Evolutionary conservation across 2,329 filamentous ascomycete genomes (phyloP).

Genomic region (Pyricularia sp.): DNA sequence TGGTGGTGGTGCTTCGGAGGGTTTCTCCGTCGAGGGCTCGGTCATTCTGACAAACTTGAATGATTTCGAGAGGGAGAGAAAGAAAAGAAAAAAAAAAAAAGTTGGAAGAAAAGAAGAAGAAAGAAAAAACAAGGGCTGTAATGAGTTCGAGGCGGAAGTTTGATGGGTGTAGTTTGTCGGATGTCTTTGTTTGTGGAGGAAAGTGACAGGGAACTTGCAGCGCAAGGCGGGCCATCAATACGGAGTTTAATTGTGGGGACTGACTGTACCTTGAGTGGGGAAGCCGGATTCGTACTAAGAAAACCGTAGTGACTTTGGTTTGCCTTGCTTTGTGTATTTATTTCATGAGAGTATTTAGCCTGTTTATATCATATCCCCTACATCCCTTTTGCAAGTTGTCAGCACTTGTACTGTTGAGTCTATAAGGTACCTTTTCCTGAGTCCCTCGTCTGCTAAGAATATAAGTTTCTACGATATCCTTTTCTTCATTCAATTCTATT

Average conservation of each 20-base stretch:
- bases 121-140: neutral
- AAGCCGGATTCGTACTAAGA: neutral
- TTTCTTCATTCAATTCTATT: too few species aligned
- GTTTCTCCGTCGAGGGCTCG: slow-evolving; percentile 5
- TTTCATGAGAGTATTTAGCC: too few species aligned
- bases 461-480: too few species aligned
- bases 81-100: neutral
- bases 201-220: neutral
- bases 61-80: neutral
- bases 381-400: too few species aligned
- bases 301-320: too few species aligned
- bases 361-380: too few species aligned
- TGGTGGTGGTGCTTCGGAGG: slow-evolving; percentile 14
- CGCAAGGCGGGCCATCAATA: neutral
- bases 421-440: too few species aligned
- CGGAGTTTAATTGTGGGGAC: neutral
- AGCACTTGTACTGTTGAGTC: too few species aligned
- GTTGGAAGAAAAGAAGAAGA: neutral
- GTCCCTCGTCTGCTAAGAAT: too few species aligned
- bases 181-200: neutral
- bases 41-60: neutral
- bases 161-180: neutral
- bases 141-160: neutral
- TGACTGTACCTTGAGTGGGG: neutral
- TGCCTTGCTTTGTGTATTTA: too few species aligned